Evolutionary conservation across 139 green algal genomes (phyloP), one percentile per base, ranked within the genome.

Genomic region (Coelastrella sp.): DNA sequence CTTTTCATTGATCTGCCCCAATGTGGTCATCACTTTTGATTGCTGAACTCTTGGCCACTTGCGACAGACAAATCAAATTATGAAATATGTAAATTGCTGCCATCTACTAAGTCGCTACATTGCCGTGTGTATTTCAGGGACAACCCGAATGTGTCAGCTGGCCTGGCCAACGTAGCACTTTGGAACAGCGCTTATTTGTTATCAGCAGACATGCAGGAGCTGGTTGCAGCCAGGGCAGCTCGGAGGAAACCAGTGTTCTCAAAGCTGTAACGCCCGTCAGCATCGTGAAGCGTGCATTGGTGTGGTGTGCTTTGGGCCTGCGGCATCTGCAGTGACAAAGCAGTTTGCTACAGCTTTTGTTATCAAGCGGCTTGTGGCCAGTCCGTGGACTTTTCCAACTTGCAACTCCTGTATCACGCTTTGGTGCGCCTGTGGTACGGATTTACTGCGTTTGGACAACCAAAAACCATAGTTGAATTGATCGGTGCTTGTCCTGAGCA

Each of bases 181-280:
- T 83, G 75, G 73, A 90, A 90, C 86, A 74, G 58, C 19, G 86
- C 86, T 5, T 90, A 71, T 75, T 59, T 90, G 74, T 75, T 90
- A 59, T 83, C 73, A 75, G 59, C 4, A 3, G 86, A 90, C 86
- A 90, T 90, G 60, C 14, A 23, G 14, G 86, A 76, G 59, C 60
- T 84, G 5, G 16, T 90, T 3, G 19, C 11, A 32, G 86, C 86
- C 23, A 78, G 86, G 17, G 61, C 59, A 17, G 75, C 11, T 56
- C 16, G 54, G 75, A 68, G 60, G 74, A 68, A 32, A 14, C 86
- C 86, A n/a, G 0, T 47, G n/a, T 89, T 65, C 8, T 83, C 85
- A 80, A 89, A 89, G 85, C 85, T 89, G 73, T 89, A 80, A 59
- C 7, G 32, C 32, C 32, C 32, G 32, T 47, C 32, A 47, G 32